Evolutionary conservation across 2,329 filamentous ascomycete species (phyloP), one percentile per base, ranked within the genome.

Genomic region (Hypoxylon sp.): DNA sequence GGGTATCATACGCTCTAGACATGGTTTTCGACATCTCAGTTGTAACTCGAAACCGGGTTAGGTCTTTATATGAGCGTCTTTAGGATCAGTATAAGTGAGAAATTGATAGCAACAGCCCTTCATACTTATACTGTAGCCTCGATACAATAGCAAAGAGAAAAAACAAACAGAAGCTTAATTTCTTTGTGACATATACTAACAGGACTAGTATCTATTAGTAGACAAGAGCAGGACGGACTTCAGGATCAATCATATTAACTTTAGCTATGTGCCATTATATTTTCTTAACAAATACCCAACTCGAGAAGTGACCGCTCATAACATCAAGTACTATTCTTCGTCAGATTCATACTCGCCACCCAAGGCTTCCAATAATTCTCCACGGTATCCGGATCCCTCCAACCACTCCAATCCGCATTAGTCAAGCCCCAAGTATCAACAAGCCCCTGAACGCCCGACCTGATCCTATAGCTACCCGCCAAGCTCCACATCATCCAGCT

Each of bases 341-440:
- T 76, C 31, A 74, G 55, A 64, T 81, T 78, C 83, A 84, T 85
- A 9, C 71, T 77, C 71, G 75, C 70, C 2, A 85, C 79, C 84
- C 84, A 86, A 2, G 84, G 84, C 78, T 84, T 85, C 84, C 84
- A 86, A 71, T 82, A 83, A 55, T 80, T 74, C 68, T 86, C 82
- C 31, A 86, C 77, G 1, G 82, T 84, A 44, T 78, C 79, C 1
- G 80, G 78, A 51, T 81, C 82, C 31, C 80, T 80, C 84, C 84
- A 86, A 0, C 80, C 83, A 10, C 76, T 78, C 82, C 83, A 86
- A 59, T 85, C 79, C 13, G 78, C 79, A 63, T 80, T 85, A 42
- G 80, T 81, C 74, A 86, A 67, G 0, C 82, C 84, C 84, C 84
- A 86, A 0, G 81, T 83, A 73, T 86, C 84, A 4, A 75, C 73